Evolutionary conservation across 2,329 filamentous ascomycete species (phyloP), one percentile per base, ranked within the genome.

Genomic region (Hymenoscyphus occultus): DNA sequence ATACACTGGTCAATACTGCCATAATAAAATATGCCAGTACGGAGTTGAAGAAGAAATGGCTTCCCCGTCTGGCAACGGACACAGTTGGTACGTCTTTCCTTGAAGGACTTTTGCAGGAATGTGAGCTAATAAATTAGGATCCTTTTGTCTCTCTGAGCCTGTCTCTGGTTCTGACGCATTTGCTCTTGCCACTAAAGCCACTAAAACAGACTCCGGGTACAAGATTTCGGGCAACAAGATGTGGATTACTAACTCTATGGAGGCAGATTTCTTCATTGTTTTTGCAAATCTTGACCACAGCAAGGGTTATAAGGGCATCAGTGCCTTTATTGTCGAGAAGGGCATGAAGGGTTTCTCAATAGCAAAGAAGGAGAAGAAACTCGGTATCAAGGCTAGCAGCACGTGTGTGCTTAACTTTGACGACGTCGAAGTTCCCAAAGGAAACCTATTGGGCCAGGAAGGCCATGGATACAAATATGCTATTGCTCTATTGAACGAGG

Each of bases 291-390:
- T 99, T 48, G 90, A 97, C 76, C 93, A 90, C 0, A 89, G 86
- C 80, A 93, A 94, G 81, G 94, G 93, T 62, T 97, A 99, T 84
- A 94, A 93, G 80, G 95, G 95, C 65, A 99, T 99, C 78, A 93
- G 93, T 1, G 95, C 95, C 61, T 99, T 99, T 77, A 82, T 99
- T 67, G 89, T 98, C 54, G 93, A 97, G 80, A 97, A 97, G 83
- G 89, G 84, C 74, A 91, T 87, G 60, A 88, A 90, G 63, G 95
- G 95, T 40, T 97, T 99, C 83, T 89, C 86, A 67, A 96, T 99
- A 74, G 93, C 95, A 51, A 99, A 99, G 86, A 99, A 99, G 84
- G 95, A 99, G 84, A 98, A 98, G 90, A 99, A 99, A 84, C 88
- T 99, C 59, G 95, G 95, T 65, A 99, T 99, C 81, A 90, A 86